Conservation (phyloP, 1,284 basidiomycete species). For the Sanguinoderma infundibulare region DNA sequence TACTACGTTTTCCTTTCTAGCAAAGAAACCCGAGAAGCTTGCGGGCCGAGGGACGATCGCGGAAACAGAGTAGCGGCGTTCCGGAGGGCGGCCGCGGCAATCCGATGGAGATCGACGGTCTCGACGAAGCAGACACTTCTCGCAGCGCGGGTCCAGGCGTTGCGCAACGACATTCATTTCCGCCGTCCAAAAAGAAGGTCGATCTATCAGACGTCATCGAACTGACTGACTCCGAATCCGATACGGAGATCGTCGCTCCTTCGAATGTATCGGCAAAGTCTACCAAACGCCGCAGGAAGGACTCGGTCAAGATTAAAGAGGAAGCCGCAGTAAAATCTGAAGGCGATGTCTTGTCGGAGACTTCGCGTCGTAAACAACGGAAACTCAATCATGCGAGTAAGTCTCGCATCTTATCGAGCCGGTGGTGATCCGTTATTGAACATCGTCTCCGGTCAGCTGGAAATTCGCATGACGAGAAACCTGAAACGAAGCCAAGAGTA, state of each 20-base stretch:
- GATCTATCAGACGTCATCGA: conserved; percentile 1
- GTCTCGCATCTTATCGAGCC: too few species aligned
- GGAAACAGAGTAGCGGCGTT: background rate
- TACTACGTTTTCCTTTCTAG: background rate
- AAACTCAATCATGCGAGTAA: background rate
- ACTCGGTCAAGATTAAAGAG: background rate
- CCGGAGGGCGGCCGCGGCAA: background rate
- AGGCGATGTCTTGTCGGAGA: background rate
- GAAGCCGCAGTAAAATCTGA: background rate
- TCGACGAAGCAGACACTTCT: background rate
- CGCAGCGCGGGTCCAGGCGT: background rate
- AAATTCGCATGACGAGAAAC: background rate
- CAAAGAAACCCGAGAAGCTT: background rate
- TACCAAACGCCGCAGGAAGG: background rate
- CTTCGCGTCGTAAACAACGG: background rate
- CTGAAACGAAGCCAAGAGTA: background rate
- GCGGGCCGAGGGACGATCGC: background rate
- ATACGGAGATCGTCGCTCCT: background rate
- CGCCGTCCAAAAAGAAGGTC: background rate
- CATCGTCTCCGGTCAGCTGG: background rate
- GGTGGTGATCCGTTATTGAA: background rate
- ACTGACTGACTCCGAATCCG: background rate
- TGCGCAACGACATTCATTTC: background rate
- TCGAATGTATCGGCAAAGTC: background rate
- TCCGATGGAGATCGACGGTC: background rate